A percentile compares a stretch with the other conserved stretches of the same genome.
These are phyloP conservation scores for Gymnopilus dilepis DNA, from an alignment of 768 basidiomycete genomes.

Conservation along the genomic window DNA sequence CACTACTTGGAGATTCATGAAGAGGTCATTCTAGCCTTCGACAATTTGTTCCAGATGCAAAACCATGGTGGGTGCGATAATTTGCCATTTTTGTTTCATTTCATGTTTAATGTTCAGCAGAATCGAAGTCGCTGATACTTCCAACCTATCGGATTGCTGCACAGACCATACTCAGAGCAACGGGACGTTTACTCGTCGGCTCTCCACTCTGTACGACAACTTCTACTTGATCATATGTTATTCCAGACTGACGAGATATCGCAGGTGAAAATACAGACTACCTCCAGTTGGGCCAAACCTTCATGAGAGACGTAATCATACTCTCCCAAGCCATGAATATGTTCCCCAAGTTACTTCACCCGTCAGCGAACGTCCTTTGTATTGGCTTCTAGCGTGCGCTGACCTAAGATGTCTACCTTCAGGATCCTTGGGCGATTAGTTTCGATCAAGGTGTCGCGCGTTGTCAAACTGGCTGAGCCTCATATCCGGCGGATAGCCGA, in stretches of 20 bases:
- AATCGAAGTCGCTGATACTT: background rate
- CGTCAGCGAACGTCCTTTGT: background rate
- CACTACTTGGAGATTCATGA: background rate
- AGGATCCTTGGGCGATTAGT: background rate
- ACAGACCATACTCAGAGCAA: background rate
- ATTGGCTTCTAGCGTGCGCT: background rate
- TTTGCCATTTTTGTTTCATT: background rate
- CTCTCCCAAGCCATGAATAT: background rate
- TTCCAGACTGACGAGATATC: no score
- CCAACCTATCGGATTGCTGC: background rate
- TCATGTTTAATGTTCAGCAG: background rate
- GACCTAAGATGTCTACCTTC: background rate
- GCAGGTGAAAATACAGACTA: background rate
- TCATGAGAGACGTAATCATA: background rate
- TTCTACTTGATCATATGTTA: no score
- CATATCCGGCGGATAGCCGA: background rate
- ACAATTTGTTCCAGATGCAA: background rate
- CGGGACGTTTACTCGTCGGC: background rate
- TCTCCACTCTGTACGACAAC: background rate
- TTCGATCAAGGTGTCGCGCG: background rate
- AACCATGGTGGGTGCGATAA: background rate
- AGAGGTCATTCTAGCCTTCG: background rate
- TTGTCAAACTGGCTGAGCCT: background rate
- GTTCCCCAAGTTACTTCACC: background rate
- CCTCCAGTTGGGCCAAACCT: background rate